Evolutionary conservation across 352 stramenopile genomes (phyloP), one percentile per base, ranked within the genome.

Genomic region (Phytopythium vexans): DNA sequence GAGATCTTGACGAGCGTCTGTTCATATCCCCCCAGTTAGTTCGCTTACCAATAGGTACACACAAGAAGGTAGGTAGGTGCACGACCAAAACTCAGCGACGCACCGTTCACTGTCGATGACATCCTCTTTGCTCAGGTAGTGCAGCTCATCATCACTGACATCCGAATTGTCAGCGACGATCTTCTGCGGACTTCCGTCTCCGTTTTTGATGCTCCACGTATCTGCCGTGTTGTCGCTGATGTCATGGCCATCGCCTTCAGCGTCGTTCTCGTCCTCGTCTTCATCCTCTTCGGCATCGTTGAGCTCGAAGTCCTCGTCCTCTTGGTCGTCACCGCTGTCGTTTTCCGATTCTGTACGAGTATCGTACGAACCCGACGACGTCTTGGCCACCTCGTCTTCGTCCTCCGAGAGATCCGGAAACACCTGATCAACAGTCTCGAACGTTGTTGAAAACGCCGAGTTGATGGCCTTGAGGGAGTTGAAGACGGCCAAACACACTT

Each of bases 401-500:
- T 66, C 61, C 1, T 62, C 41, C 6, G 16, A 35, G 3, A 92
- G 54, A 36, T 87, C 71, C 3, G 77, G 74, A 41, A 86, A 86
- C 9, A 82, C 58, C 40, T 73, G 61, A n/a, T 65, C 49, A 1
- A 88, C 50, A 15, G 50, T 76, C 56, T 92, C 82, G 56, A 82
- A 89, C 41, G 69, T 84, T 10, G 81, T 82, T 1, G 68, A 75
- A 50, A 90, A 93, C 36, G 84, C 75, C 33, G 77, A 84, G 54
- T 95, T 95, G 53, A 92, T 85, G 21, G 67, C 65, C 55, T 89
- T 90, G 34, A 95, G 70, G 16, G 72, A 85, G 54, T 93, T 81
- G 54, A 92, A 95, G 10, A 88, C 43, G 6, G 82, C 67, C 27
- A 86, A 60, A 64, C 85, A 95, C 10, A 88, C 72, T 41, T 86